Evolutionary conservation across 129 eudicot genomes (phyloP).

Genomic region (Apium graveolens): DNA sequence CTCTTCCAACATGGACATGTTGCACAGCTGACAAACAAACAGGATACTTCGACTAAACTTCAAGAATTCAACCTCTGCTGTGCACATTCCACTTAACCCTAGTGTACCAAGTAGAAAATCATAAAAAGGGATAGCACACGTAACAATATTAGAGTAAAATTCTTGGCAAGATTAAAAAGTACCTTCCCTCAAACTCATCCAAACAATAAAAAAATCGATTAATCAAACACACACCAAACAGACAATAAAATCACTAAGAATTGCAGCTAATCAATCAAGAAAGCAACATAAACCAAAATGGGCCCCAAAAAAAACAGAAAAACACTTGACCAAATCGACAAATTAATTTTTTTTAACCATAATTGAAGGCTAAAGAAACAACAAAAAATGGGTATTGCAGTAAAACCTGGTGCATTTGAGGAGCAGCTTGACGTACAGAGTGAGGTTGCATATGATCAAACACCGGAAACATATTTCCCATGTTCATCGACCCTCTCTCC

Average conservation of each 20-base stretch:
- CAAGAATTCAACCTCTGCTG: background rate
- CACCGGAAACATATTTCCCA: constrained; percentile 58
- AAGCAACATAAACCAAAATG: background rate
- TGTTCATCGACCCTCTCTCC: constrained; percentile 66
- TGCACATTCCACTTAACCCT: background rate
- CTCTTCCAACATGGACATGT: background rate
- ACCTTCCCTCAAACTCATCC: background rate
- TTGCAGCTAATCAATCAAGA: background rate
- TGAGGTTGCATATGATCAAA: constrained; percentile 76
- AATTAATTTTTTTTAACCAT: background rate
- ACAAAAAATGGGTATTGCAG: background rate
- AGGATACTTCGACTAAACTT: background rate
- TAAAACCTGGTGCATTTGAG: constrained; percentile 50
- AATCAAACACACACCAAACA: background rate
- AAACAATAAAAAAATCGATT: background rate
- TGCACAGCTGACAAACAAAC: background rate
- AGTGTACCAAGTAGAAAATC: background rate
- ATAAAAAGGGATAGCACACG: background rate
- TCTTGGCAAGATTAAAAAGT: background rate
- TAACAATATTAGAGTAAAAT: too few relatives aligned
- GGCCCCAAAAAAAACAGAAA: background rate
- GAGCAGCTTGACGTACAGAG: constrained; percentile 46
- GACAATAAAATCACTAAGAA: background rate
- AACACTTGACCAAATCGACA: background rate
- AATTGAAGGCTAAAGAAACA: background rate